Evolutionary conservation across 345 rosid genomes (phyloP), one percentile per base, ranked within the genome.

Genomic region (Stellera chamaejasme): DNA sequence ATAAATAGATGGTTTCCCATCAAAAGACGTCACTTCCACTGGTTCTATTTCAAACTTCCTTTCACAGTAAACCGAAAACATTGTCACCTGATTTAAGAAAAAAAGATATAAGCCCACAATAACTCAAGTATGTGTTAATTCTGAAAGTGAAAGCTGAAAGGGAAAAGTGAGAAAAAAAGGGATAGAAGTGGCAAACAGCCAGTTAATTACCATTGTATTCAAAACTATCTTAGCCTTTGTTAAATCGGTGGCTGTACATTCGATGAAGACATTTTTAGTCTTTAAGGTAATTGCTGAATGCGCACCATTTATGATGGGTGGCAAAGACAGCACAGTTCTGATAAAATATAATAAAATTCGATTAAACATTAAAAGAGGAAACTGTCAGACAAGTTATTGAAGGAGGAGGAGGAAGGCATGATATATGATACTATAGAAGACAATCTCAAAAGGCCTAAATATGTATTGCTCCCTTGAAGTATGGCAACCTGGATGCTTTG

Each of bases 241-340:
- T 70, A 89, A 70, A 71, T 93, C 99, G 12, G 85, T 90, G 54
- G 96, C 97, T 15, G 97, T 90, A 70, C 99, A 93, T 66, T 93
- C 99, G 65, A 89, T 82, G 68, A 93, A 78, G 66, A 93, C 88
- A 74, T 90, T 93, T 75, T 82, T 87, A 25, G 99, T 93, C 82
- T 87, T 78, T 52, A 90, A 72, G 59, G 84, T 81, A 56, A 93
- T 90, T 57, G 97, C 97, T 27, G 96, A 93, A 73, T 90, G 96
- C 54, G 95, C 95, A 66, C 97, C 78, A 75, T 93, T 90, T 58
- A 93, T 93, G 66, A 93, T 83, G 59, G 99, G 99, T 0, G 97
- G 97, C 56, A 87, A 62, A 61, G 97, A 90, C 65, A 90, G 3
- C 63, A 93, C 92, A 68, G 96, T 90, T 75, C 96, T 90, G 80